These are phyloP conservation scores for Hamiltosporidium tvaerminnensis DNA, from an alignment of 371 early-diverging fungal species.

Conservation along the genomic window DNA sequence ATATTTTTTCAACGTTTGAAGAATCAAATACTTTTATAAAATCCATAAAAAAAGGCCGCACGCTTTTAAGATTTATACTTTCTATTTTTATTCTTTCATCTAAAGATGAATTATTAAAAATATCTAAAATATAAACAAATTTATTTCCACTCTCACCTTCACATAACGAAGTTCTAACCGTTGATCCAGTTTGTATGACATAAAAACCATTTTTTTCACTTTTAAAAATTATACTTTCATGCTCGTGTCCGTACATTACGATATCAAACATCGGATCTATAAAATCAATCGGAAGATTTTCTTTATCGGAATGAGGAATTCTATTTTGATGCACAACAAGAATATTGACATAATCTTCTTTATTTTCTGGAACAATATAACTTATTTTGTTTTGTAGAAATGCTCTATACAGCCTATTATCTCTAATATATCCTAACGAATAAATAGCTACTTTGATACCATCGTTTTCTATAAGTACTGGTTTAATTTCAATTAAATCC, in stretches of 20 bases:
- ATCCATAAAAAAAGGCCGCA: neutral
- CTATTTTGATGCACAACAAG: conserved; percentile 75
- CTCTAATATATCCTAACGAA: conserved; percentile 81
- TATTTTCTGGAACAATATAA: conserved; percentile 60
- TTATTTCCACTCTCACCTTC: conserved; percentile 72
- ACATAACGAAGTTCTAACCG: conserved; percentile 78
- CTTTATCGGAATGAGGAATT: conserved; percentile 62
- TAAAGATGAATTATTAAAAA: neutral
- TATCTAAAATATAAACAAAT: conserved; percentile 52
- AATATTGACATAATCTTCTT: conserved; percentile 60
- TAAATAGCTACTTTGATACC: conserved; percentile 64
- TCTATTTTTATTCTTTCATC: neutral
- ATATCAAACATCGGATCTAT: conserved; percentile 67
- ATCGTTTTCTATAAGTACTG: conserved; percentile 69
- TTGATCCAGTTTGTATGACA: conserved; percentile 81
- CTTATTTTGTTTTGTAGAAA: conserved; percentile 63
- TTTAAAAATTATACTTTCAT: conserved; percentile 68
- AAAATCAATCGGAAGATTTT: conserved; percentile 72
- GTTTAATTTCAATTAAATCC: conserved; percentile 62
- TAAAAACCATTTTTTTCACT: conserved; percentile 59
- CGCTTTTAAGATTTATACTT: neutral
- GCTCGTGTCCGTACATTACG: conserved; percentile 93
- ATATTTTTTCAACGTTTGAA: neutral
- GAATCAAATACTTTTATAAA: neutral
- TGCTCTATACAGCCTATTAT: conserved; percentile 69